phyloP scores from a whole-genome alignment of 176 grass and related monocot genomes.

The Cenchrus fungigraminus region DNA sequence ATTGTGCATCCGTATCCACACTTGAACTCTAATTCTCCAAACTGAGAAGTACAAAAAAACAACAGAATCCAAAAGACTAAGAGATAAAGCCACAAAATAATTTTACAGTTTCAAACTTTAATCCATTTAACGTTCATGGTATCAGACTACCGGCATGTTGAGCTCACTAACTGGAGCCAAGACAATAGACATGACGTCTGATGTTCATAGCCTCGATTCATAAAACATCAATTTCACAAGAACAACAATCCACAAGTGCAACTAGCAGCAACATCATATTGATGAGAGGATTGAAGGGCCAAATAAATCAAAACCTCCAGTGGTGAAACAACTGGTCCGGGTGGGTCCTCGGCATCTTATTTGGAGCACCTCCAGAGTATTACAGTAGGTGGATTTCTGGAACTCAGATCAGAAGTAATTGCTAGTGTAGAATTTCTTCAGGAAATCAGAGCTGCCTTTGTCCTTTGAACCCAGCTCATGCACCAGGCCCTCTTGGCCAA shows the following conservation, averaged over 20 bases:
- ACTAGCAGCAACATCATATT: constrained; percentile 11
- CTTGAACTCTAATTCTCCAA: too few relatives aligned
- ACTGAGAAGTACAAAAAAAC: too few relatives aligned
- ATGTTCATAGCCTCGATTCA: not conserved
- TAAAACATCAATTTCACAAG: constrained; percentile 21
- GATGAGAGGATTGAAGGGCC: not conserved
- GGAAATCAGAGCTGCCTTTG: constrained; percentile 65
- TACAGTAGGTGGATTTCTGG: constrained; percentile 18
- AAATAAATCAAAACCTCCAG: constrained; percentile 33
- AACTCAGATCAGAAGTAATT: constrained; percentile 70
- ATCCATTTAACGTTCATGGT: not conserved
- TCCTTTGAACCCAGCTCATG: constrained; percentile 65
- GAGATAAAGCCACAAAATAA: not conserved
- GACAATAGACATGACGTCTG: not conserved
- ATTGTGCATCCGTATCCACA: not conserved
- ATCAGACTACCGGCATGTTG: not conserved
- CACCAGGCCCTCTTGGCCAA: constrained; percentile 57
- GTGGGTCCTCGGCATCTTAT: constrained; percentile 48
- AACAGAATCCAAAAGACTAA: too few relatives aligned
- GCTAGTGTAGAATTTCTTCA: constrained; percentile 86
- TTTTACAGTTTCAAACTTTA: too few relatives aligned
- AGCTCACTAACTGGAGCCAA: not conserved
- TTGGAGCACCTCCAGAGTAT: constrained; percentile 22
- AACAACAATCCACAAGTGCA: not conserved
- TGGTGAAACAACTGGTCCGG: constrained; percentile 14